Conservation (phyloP, 2,329 filamentous ascomycete genomes). For the Thermochaetoides dissita region DNA sequence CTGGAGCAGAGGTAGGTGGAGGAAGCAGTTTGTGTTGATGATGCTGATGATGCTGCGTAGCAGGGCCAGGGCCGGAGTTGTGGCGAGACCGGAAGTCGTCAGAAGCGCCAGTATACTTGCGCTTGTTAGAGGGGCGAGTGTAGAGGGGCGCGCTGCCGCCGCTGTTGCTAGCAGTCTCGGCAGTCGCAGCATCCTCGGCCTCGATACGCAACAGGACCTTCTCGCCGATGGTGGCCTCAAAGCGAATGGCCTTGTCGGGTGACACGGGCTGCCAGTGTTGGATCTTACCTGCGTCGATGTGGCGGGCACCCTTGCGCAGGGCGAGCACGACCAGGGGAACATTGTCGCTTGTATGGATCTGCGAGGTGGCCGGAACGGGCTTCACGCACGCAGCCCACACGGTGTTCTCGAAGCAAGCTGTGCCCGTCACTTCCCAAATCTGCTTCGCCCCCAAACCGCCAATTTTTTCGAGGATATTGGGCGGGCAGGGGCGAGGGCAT, state of each 20-base stretch:
- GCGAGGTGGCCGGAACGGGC: slow-evolving; percentile 53
- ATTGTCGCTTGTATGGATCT: slow-evolving; percentile 65
- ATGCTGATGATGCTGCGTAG: slow-evolving; percentile 15
- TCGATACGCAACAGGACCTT: slow-evolving; percentile 75
- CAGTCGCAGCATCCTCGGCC: slow-evolving; percentile 47
- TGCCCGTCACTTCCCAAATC: slow-evolving; percentile 69
- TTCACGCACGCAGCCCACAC: slow-evolving; percentile 77
- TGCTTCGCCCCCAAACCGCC: slow-evolving; percentile 77
- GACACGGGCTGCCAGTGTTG: slow-evolving; percentile 69
- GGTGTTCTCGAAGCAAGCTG: slow-evolving; percentile 60
- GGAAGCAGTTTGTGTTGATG: slow-evolving; percentile 9
- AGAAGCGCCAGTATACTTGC: slow-evolving; percentile 47
- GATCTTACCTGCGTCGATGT: slow-evolving; percentile 69
- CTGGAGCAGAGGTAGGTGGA: slow-evolving; percentile 12
- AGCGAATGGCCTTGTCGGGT: slow-evolving; percentile 55
- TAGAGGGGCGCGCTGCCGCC: not conserved
- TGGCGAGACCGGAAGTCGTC: slow-evolving; percentile 26
- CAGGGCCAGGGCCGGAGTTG: slow-evolving; percentile 6
- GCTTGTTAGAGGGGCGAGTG: slow-evolving; percentile 25
- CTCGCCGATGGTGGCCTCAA: slow-evolving; percentile 76
- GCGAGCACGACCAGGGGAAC: slow-evolving; percentile 73
- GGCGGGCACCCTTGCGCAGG: slow-evolving; percentile 58
- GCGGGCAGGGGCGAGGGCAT: slow-evolving; percentile 59
- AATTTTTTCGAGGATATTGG: slow-evolving; percentile 62
- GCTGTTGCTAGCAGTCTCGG: slow-evolving; percentile 27